phyloP scores from a whole-genome alignment of 441 rosid genomes.

The Eugenia klotzschiana region DNA sequence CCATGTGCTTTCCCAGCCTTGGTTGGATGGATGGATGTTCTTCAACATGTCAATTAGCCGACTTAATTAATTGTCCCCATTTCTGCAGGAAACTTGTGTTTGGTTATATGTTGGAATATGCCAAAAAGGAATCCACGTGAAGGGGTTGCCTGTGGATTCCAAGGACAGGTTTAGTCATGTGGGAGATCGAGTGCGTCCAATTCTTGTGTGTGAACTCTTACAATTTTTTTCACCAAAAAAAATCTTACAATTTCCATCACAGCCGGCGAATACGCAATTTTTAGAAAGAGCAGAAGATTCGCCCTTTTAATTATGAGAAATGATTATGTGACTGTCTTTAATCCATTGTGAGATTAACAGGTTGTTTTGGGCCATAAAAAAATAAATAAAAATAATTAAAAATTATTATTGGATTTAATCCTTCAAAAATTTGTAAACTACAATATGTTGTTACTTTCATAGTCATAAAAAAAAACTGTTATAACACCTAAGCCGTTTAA shows the following conservation, averaged over 20 bases:
- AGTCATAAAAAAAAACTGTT: too few species aligned
- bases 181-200: neutral
- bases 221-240: neutral
- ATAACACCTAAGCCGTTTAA: neutral
- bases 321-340: too few species aligned
- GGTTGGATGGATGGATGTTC: neutral
- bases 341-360: too few species aligned
- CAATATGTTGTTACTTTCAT: too few species aligned
- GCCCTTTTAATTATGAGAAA: too few species aligned
- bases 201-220: neutral
- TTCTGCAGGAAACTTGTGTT: neutral
- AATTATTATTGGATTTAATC: too few species aligned
- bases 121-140: neutral
- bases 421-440: too few species aligned
- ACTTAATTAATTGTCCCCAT: neutral
- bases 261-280: neutral
- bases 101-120: neutral
- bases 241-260: neutral
- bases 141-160: neutral
- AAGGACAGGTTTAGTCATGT: neutral
- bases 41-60: neutral
- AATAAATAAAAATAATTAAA: too few species aligned
- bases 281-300: neutral
- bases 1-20: neutral
- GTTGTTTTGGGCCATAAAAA: too few species aligned